phyloP scores from a whole-genome alignment of 768 basidiomycete genomes.

The Cantharellus anzutake region DNA sequence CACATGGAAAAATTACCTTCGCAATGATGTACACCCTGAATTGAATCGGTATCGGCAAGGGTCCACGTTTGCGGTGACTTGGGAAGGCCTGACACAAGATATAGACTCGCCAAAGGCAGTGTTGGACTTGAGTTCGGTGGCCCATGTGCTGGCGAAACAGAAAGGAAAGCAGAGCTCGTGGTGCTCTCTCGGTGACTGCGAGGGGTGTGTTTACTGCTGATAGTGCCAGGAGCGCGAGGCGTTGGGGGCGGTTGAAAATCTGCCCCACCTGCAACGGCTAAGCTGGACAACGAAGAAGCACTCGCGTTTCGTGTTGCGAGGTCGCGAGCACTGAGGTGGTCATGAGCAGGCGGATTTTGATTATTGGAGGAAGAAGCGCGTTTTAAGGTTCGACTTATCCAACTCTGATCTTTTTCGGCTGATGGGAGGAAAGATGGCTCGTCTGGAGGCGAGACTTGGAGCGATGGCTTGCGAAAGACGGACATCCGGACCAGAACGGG shows the following conservation, averaged over 20 bases:
- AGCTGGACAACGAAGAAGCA: neutral
- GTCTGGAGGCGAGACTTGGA: no score
- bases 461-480: no score
- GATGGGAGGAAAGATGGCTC: no score
- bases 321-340: neutral
- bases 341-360: neutral
- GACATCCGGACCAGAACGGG: no score
- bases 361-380: no score
- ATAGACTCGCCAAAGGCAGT: conserved; percentile 13
- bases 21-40: conserved; percentile 60
- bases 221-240: neutral
- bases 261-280: neutral
- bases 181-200: neutral
- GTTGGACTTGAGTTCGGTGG: neutral
- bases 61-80: conserved; percentile 86
- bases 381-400: no score
- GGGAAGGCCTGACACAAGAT: conserved; percentile 40
- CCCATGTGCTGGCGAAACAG: neutral
- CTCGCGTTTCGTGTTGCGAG: neutral
- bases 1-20: conserved; percentile 18
- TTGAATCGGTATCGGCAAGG: conserved; percentile 65
- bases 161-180: neutral
- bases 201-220: neutral
- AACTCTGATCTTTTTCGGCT: no score
- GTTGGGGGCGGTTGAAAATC: neutral